Evolutionary conservation across 305 asterid genomes (phyloP), one percentile per base, ranked within the genome.

Genomic region (Striga hermonthica): DNA sequence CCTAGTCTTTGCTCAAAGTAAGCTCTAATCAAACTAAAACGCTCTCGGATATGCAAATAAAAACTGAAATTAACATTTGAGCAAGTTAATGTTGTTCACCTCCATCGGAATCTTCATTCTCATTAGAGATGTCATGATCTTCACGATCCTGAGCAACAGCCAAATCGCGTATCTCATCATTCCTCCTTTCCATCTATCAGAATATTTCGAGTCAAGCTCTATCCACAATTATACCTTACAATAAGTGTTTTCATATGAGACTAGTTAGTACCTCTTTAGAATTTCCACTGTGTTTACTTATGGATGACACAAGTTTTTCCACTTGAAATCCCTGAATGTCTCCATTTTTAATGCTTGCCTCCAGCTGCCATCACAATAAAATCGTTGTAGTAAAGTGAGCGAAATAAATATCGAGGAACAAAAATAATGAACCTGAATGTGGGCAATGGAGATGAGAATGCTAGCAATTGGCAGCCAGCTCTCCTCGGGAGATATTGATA

Each of bases 391-490:
- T 5, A n/a, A 50, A 5, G 50, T 39, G 38, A 35, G 1, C 37
- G 6, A 59, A 10, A 39, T 37, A 47, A 1, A 6, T 14, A 16
- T n/a, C 45, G 38, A 39, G 57, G 16, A 9, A 7, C 12, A 28
- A 49, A 40, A 15, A 41, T 12, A 38, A 60, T 13, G 56, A 54
- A 92, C 97, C 97, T 86, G 96, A 75, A 89, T 71, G 79, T 89
- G 97, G 71, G 79, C 48, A 64, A 86, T 86, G 83, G 97, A 82
- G 43, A 83, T 79, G 76, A 90, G 77, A 79, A 92, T 89, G 89
- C 98, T 92, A 43, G 89, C 85, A 65, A 92, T 72, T 40, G 98
- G 98, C 78, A 92, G 79, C 97, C 96, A 92, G 82, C 97, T 89
- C 22, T 92, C 98, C 57, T 92, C 98, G 0, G 95, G 97, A 69